Evolutionary conservation across 495 filamentous ascomycete genomes (phyloP), one percentile per base, ranked within the genome.

Genomic region (Aspergillus haitiensis): DNA sequence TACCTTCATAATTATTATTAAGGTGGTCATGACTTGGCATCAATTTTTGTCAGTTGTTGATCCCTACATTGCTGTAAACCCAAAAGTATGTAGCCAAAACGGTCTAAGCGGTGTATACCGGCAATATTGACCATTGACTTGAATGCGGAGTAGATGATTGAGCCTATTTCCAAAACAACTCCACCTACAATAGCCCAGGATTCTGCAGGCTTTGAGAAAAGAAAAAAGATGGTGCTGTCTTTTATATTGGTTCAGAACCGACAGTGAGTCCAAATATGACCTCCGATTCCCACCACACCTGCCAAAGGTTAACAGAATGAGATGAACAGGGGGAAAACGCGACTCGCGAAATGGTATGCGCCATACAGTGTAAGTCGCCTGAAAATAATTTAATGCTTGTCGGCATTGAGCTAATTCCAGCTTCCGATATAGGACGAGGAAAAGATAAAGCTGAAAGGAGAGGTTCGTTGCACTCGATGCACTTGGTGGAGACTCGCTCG

Each of bases 331-430:
- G 94, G 94, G 75, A 98, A 98, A 79, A 98, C 94, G 66, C 90
- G 94, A 37, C 86, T 98, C 55, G 94, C 94, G 55, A 98, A 98
- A 80, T 98, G 93, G 93, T 98, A 98, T 79, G 89, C 91, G 62
- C 93, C 94, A 45, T 97, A 97, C 82, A 93, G 85, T 77, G 84
- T 86, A 70, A 74, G 82, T 75, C 15, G 18, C 36, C 27, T 49
- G 33, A 34, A 3, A 0, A 44, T 15, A n/a, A n/a, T 6, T 49
- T 34, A 33, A 16, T 52, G 36, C 7, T 11, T 2, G 34, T 46
- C 18, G 12, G 35, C 6, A 11, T 16, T 27, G 7, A 13, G 16
- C 55, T 63, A 56, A 55, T 52, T 27, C n/a, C n/a, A 13, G n/a
- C 3, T 6, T 37, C 10, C 39, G 15, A 50, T 45, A 2, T 55